These are phyloP conservation scores for Cynara cardunculus DNA, from an alignment of 129 eudicot species.

Conservation along the genomic window DNA sequence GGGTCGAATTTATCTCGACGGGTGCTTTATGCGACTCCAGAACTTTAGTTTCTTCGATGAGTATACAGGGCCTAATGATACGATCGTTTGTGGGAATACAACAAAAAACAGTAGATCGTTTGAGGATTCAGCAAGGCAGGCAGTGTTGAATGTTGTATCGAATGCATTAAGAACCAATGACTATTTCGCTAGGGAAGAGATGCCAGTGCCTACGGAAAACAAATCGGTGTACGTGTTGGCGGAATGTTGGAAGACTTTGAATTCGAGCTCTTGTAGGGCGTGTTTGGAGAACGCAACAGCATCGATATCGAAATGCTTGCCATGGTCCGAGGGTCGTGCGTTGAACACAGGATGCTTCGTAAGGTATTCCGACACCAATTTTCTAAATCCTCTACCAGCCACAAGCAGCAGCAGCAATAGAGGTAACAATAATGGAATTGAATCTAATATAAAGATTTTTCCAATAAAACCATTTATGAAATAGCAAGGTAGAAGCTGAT, in stretches of 20 bases:
- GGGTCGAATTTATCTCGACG: slow-evolving; percentile 65
- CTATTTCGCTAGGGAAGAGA: slow-evolving; percentile 41
- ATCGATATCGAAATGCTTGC: slow-evolving; percentile 50
- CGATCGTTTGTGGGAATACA: slow-evolving; percentile 48
- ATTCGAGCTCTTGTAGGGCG: slow-evolving; percentile 42
- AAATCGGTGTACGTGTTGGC: slow-evolving; percentile 59
- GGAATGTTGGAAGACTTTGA: slow-evolving; percentile 72
- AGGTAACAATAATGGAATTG: slow-evolving; percentile 1
- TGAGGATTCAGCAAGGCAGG: slow-evolving; percentile 38
- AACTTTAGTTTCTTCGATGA: slow-evolving; percentile 55
- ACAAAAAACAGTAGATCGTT: slow-evolving; percentile 38
- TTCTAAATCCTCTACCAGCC: slow-evolving; percentile 56
- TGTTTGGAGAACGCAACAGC: slow-evolving; percentile 61
- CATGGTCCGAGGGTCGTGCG: slow-evolving; percentile 69
- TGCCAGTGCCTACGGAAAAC: slow-evolving; percentile 29
- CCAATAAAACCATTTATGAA: not conserved
- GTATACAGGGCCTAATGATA: slow-evolving; percentile 43
- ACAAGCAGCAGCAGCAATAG: slow-evolving; percentile 46
- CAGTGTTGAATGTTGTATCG: slow-evolving; percentile 37
- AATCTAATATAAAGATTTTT: not conserved
- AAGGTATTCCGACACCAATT: slow-evolving; percentile 77
- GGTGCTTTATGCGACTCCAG: slow-evolving; percentile 73
- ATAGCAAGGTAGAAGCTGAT: not conserved
- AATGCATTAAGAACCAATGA: slow-evolving; percentile 31
- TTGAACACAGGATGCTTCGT: slow-evolving; percentile 72